Evolutionary conservation across 805 yeast genomes (phyloP).

Genomic region (Tetrapisispora nanseiensis): DNA sequence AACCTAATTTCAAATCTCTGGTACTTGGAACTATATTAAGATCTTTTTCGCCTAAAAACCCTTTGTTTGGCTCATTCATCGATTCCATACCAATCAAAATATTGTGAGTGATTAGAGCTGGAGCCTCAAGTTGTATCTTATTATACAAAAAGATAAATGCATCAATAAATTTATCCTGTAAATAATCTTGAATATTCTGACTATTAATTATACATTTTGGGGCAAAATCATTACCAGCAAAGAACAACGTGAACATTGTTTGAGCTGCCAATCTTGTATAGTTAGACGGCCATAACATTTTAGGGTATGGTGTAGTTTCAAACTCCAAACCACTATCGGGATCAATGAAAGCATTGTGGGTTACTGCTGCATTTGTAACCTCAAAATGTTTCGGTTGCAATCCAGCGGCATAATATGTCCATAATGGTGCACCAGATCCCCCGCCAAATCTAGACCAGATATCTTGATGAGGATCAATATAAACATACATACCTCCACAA

Average conservation of each 20-base stretch:
- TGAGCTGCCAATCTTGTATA: slow-evolving; percentile 64
- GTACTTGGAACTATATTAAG: slow-evolving; percentile 44
- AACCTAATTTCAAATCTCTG: slow-evolving; percentile 64
- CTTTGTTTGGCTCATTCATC: slow-evolving; percentile 77
- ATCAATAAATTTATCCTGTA: slow-evolving; percentile 53
- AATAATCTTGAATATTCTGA: slow-evolving; percentile 63
- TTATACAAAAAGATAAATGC: slow-evolving; percentile 43
- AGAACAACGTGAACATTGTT: slow-evolving; percentile 80
- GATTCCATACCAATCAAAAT: slow-evolving; percentile 62
- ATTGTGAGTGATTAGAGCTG: slow-evolving; percentile 38
- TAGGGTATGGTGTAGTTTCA: slow-evolving; percentile 40
- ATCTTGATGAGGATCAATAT: slow-evolving; percentile 87
- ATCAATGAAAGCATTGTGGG: slow-evolving; percentile 48
- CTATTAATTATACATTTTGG: slow-evolving; percentile 69
- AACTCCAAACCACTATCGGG: slow-evolving; percentile 33
- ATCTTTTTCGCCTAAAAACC: slow-evolving; percentile 56
- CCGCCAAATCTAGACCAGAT: slow-evolving; percentile 86
- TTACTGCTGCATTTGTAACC: slow-evolving; percentile 66
- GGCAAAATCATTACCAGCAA: slow-evolving; percentile 65
- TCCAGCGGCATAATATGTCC: slow-evolving; percentile 89
- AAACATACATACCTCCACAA: slow-evolving; percentile 67
- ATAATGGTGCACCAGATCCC: slow-evolving; percentile 88
- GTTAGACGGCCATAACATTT: slow-evolving; percentile 91
- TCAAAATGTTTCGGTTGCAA: slow-evolving; percentile 66
- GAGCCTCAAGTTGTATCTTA: slow-evolving; percentile 32